A percentile compares a stretch with the other conserved stretches of the same genome.
Conservation (phyloP, 148 eudicot species). For the Dysphania ambrosioides region DNA sequence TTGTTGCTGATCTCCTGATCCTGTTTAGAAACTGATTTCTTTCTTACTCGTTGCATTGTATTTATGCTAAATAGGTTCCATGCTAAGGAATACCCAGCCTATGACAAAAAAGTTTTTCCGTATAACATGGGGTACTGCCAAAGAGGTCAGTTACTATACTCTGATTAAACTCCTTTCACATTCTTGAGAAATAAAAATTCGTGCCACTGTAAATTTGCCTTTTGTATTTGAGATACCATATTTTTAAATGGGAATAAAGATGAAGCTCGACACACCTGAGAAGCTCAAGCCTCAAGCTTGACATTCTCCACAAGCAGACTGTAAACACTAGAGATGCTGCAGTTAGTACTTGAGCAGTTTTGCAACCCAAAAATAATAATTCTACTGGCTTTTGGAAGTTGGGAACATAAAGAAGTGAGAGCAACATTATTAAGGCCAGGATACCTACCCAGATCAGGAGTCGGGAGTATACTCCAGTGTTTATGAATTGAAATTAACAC, state of each 20-base stretch:
- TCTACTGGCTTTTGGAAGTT: neutral
- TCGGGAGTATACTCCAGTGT: no score
- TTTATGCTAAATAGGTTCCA: constrained; percentile 61
- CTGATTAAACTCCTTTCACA: neutral
- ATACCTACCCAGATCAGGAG: neutral
- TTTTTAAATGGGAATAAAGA: neutral
- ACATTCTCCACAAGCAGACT: neutral
- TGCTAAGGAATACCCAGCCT: constrained; percentile 93
- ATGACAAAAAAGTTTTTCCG: constrained; percentile 64
- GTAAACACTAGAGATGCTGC: neutral
- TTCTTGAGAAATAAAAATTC: neutral
- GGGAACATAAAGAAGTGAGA: neutral
- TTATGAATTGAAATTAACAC: no score
- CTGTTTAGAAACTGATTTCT: neutral
- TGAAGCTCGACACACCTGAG: neutral
- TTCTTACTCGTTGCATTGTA: neutral
- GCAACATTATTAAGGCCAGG: neutral
- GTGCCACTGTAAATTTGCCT: neutral
- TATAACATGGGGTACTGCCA: constrained; percentile 91
- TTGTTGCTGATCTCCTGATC: neutral
- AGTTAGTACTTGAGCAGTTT: neutral
- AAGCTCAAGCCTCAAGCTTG: no score
- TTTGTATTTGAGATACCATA: neutral
- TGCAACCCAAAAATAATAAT: neutral
- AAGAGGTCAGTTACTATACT: constrained; percentile 40